A percentile compares a stretch with the other conserved stretches of the same genome.
Evolutionary conservation across 2,329 filamentous ascomycete genomes (phyloP).

Genomic region (Lojkania enalia): DNA sequence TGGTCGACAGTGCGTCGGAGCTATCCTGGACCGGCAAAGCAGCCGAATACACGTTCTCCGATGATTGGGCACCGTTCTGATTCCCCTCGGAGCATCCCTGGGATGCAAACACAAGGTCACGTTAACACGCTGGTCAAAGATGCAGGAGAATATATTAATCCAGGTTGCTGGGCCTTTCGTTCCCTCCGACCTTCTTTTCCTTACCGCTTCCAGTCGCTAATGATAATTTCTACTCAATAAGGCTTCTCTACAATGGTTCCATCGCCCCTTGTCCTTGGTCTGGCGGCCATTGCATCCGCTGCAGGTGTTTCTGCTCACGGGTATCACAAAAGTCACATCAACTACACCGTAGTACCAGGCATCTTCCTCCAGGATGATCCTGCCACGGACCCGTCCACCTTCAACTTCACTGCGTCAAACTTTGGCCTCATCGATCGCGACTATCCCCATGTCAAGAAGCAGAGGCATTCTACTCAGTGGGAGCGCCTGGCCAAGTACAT

Average conservation of each 20-base stretch:
- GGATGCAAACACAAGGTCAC: background rate
- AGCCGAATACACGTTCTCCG: constrained; percentile 11
- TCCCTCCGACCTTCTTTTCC: background rate
- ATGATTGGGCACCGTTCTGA: constrained; percentile 7
- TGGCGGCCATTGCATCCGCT: constrained; percentile 22
- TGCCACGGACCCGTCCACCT: constrained; percentile 58
- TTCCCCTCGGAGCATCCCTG: background rate
- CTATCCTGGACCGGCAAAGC: background rate
- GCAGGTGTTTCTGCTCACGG: constrained; percentile 8
- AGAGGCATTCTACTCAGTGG: constrained; percentile 61
- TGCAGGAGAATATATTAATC: constrained; percentile 1
- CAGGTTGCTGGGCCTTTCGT: constrained; percentile 5
- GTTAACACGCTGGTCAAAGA: background rate
- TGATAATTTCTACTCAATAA: background rate
- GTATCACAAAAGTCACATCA: constrained; percentile 48
- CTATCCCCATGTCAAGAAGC: constrained; percentile 60
- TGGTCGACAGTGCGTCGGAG: background rate
- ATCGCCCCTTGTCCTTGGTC: constrained; percentile 4
- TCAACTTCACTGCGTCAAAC: constrained; percentile 55
- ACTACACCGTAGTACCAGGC: constrained; percentile 63
- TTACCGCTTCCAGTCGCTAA: background rate
- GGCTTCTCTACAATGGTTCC: constrained; percentile 1
- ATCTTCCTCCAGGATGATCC: constrained; percentile 68
- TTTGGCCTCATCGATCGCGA: constrained; percentile 67
- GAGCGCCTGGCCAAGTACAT: constrained; percentile 65